Conservation (phyloP, 176 grass and related monocot species). For the Dendrocalamus sinicus region DNA sequence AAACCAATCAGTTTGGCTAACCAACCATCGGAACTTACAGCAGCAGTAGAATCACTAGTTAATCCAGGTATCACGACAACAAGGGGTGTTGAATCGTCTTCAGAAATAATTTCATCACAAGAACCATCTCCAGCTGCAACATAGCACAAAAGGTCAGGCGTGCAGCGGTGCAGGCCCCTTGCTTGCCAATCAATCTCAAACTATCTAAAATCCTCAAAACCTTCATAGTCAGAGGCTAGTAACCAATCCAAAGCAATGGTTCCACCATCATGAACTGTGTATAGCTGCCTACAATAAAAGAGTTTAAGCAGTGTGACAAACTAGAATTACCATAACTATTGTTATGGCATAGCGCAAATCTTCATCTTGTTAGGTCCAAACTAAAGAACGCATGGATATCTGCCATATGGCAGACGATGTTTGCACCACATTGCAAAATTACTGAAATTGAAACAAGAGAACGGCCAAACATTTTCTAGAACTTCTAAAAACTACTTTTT, state of each 20-base stretch:
- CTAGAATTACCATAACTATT: not conserved
- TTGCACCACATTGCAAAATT: conserved; percentile 28
- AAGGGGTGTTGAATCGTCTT: conserved; percentile 75
- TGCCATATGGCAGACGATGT: not conserved
- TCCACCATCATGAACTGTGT: conserved; percentile 76
- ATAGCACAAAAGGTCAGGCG: conserved; percentile 15
- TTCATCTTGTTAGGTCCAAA: conserved; percentile 16
- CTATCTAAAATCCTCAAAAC: conserved; percentile 30
- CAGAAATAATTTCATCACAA: conserved; percentile 55
- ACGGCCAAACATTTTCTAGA: not conserved
- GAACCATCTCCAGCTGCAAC: conserved; percentile 58
- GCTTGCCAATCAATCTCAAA: conserved; percentile 36
- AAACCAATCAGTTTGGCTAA: conserved; percentile 3
- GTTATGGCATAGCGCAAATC: not conserved
- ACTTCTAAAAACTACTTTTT: not conserved
- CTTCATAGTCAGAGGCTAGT: conserved; percentile 70
- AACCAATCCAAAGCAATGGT: conserved; percentile 98
- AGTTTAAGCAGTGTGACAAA: conserved; percentile 2
- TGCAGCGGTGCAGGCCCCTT: conserved; percentile 1
- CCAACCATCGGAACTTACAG: conserved; percentile 58
- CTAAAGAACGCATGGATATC: not conserved
- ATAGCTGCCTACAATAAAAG: conserved; percentile 71
- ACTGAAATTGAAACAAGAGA: not conserved
- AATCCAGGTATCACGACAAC: conserved; percentile 85
- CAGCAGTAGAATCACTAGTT: conserved; percentile 88